A percentile compares a stretch with the other conserved stretches of the same genome.
Conservation (phyloP, 306 rosid species). For the Citrullus colocynthis region DNA sequence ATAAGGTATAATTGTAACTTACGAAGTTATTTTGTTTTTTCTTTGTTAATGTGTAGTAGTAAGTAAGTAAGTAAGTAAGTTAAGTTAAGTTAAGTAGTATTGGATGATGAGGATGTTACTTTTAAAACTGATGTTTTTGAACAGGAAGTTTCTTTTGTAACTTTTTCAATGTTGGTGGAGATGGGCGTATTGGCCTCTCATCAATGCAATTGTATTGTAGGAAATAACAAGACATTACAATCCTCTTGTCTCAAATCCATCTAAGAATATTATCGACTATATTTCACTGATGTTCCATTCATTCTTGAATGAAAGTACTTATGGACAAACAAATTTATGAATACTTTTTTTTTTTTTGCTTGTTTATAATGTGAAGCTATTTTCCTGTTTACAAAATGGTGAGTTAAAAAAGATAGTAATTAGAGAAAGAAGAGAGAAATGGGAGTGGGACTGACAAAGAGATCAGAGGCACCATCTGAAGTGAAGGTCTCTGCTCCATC, state of each 20-base stretch:
- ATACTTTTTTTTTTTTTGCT: too few species aligned
- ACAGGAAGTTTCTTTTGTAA: neutral
- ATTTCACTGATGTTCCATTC: too few species aligned
- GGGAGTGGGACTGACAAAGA: neutral
- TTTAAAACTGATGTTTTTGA: neutral
- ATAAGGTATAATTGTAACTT: conserved; percentile 4
- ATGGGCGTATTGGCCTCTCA: neutral
- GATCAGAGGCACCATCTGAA: neutral
- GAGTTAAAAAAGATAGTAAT: neutral
- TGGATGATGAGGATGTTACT: neutral
- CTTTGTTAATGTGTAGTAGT: neutral
- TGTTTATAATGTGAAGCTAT: neutral
- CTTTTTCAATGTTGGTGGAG: neutral
- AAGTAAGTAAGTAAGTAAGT: neutral
- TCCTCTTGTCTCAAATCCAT: neutral
- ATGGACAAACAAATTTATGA: too few species aligned
- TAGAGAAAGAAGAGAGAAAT: neutral
- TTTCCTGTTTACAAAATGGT: neutral
- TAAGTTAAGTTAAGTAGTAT: neutral
- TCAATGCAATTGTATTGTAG: neutral
- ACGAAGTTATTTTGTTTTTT: neutral
- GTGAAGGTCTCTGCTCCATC: neutral
- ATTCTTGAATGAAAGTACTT: too few species aligned
- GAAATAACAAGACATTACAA: neutral
- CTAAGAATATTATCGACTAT: too few species aligned